phyloP scores from a whole-genome alignment of 2,329 filamentous ascomycete species.

The Didymellaceae sp. region DNA sequence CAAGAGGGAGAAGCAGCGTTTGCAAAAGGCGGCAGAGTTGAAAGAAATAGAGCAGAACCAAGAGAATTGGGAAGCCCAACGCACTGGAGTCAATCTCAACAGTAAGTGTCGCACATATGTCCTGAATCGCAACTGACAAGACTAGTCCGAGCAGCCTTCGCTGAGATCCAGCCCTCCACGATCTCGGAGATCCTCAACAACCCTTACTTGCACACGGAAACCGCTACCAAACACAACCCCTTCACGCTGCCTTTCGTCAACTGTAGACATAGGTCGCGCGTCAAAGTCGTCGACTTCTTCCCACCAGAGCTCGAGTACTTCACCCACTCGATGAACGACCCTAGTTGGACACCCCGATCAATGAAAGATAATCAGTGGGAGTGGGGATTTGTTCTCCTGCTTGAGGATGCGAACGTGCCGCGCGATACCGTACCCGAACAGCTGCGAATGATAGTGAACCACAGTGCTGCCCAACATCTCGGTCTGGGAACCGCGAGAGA shows the following conservation, averaged over 20 bases:
- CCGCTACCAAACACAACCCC: slow-evolving; percentile 41
- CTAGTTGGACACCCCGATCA: slow-evolving; percentile 36
- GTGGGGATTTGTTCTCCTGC: slow-evolving; percentile 81
- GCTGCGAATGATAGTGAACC: slow-evolving; percentile 73
- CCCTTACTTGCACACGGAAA: slow-evolving; percentile 48
- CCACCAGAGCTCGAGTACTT: slow-evolving; percentile 77
- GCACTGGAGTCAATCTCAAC: slow-evolving; percentile 46
- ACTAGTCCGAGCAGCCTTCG: slow-evolving; percentile 19
- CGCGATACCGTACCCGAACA: slow-evolving; percentile 38
- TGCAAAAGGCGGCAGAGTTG: slow-evolving; percentile 42
- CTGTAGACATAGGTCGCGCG: slow-evolving; percentile 69
- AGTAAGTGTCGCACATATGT: slow-evolving; percentile 40
- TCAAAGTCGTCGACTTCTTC: slow-evolving; percentile 83
- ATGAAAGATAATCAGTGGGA: slow-evolving; percentile 69
- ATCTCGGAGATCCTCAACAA: slow-evolving; percentile 58
- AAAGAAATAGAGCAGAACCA: slow-evolving; percentile 32
- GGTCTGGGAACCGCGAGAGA: slow-evolving; percentile 62
- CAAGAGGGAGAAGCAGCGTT: slow-evolving; percentile 44
- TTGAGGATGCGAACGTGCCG: slow-evolving; percentile 69
- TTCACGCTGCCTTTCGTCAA: slow-evolving; percentile 74
- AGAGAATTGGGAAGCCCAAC: slow-evolving; percentile 21
- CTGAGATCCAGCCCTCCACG: slow-evolving; percentile 43
- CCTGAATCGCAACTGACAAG: neutral
- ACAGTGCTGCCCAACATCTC: slow-evolving; percentile 62
- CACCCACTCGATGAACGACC: slow-evolving; percentile 54